These are phyloP conservation scores for Quercus rubra DNA, from an alignment of 306 rosid genomes.

Conservation along the genomic window DNA sequence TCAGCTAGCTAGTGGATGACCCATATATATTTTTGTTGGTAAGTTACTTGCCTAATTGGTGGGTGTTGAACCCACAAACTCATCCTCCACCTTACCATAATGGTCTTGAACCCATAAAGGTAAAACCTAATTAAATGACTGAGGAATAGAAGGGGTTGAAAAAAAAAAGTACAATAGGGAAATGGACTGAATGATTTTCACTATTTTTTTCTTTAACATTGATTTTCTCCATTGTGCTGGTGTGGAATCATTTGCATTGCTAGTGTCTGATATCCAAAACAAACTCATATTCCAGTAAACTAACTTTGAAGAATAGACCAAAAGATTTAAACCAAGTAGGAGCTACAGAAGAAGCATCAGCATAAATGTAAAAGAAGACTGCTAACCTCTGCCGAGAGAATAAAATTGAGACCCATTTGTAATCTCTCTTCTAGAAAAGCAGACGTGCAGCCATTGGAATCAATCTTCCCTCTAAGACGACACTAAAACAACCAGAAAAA, in stretches of 20 bases:
- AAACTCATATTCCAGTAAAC: background rate
- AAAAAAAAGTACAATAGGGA: background rate
- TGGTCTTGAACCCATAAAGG: too few relatives aligned
- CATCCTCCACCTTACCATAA: too few relatives aligned
- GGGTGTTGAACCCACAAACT: too few relatives aligned
- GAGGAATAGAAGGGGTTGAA: too few relatives aligned
- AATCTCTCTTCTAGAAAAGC: slow-evolving; percentile 90
- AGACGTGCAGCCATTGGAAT: slow-evolving; percentile 70
- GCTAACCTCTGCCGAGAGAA: slow-evolving; percentile 71
- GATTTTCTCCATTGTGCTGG: too few relatives aligned
- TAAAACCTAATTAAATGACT: too few relatives aligned
- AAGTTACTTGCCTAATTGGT: too few relatives aligned
- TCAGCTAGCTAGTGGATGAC: too few relatives aligned
- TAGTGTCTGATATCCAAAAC: too few relatives aligned
- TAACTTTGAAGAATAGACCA: background rate
- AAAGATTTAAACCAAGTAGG: background rate
- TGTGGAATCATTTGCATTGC: too few relatives aligned
- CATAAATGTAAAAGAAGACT: background rate
- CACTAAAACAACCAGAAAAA: slow-evolving; percentile 47
- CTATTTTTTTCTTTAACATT: too few relatives aligned
- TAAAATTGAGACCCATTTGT: slow-evolving; percentile 68
- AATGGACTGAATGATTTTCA: background rate
- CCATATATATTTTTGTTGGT: too few relatives aligned
- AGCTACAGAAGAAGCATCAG: background rate
- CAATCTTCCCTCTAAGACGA: slow-evolving; percentile 89